phyloP scores from a whole-genome alignment of 2,329 filamentous ascomycete species.

The Raffaelea albimanens region DNA sequence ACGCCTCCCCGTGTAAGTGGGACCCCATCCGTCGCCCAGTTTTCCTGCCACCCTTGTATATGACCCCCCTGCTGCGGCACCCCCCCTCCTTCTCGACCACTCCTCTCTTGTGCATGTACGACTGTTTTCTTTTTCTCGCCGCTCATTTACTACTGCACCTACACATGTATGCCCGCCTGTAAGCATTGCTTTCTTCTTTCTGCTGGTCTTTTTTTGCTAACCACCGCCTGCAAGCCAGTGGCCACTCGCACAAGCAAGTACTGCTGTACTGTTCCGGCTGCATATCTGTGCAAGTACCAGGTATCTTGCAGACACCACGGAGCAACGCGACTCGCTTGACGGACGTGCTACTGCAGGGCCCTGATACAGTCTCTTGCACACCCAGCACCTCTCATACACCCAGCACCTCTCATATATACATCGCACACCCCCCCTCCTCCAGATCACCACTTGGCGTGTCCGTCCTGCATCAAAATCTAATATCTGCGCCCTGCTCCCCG shows the following conservation, averaged over 20 bases:
- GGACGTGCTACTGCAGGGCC: no score
- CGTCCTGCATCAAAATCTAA: no score
- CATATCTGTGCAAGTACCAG: no score
- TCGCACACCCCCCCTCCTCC: no score
- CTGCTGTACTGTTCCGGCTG: no score
- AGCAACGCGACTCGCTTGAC: no score
- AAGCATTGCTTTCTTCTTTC: neutral
- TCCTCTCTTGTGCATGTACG: neutral
- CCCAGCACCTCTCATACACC: no score
- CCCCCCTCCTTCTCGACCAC: neutral
- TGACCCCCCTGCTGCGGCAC: neutral
- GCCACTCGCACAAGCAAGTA: no score
- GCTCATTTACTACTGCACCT: neutral
- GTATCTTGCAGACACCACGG: no score
- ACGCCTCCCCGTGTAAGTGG: neutral
- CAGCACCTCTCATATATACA: no score
- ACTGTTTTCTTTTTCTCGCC: conserved; percentile 2
- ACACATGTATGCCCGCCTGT: neutral
- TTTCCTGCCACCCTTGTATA: neutral
- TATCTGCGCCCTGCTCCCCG: neutral
- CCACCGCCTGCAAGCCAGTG: neutral
- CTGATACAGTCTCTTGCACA: no score
- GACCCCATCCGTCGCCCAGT: neutral
- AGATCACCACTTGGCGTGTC: neutral
- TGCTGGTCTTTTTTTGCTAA: neutral